Evolutionary conservation across 2,329 filamentous ascomycete species (phyloP).

Genomic region (Ascochyta fabae): DNA sequence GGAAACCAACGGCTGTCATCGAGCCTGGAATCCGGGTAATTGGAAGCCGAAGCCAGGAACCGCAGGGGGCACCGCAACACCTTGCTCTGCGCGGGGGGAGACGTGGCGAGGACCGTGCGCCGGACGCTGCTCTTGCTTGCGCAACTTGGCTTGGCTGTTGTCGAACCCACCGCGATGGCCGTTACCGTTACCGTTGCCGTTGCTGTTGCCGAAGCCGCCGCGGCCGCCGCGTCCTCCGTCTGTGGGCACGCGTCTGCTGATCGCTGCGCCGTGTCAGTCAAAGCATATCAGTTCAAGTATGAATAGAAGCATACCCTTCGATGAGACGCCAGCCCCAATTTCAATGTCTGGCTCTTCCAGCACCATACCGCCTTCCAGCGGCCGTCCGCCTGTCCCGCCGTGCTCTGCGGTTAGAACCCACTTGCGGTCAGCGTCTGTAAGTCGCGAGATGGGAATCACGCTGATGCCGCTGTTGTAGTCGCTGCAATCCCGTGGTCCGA

Average conservation of each 20-base stretch:
- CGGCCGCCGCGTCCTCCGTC: conserved; percentile 37
- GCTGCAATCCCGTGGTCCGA: conserved; percentile 94
- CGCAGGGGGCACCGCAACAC: conserved; percentile 60
- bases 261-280: conserved; percentile 36
- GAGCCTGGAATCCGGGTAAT: conserved; percentile 34
- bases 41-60: conserved; percentile 64
- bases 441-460: conserved; percentile 86
- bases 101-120: conserved; percentile 42
- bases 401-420: conserved; percentile 96
- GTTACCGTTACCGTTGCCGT: too few relatives aligned
- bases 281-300: not conserved
- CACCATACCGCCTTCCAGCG: conserved; percentile 81
- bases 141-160: conserved; percentile 32
- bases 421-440: conserved; percentile 95
- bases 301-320: conserved; percentile 66
- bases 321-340: conserved; percentile 95
- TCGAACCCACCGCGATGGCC: conserved; percentile 23
- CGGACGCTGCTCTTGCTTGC: conserved; percentile 38
- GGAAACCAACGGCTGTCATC: not conserved
- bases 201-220: conserved; percentile 13
- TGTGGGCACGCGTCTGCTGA: conserved; percentile 45
- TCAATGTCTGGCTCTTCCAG: conserved; percentile 99
- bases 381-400: conserved; percentile 85
- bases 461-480: conserved; percentile 93
- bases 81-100: conserved; percentile 44